Base-by-base conservation (phyloP, 2,329 filamentous ascomycete species). In the Coniochaeta hoffmannii region DNA sequence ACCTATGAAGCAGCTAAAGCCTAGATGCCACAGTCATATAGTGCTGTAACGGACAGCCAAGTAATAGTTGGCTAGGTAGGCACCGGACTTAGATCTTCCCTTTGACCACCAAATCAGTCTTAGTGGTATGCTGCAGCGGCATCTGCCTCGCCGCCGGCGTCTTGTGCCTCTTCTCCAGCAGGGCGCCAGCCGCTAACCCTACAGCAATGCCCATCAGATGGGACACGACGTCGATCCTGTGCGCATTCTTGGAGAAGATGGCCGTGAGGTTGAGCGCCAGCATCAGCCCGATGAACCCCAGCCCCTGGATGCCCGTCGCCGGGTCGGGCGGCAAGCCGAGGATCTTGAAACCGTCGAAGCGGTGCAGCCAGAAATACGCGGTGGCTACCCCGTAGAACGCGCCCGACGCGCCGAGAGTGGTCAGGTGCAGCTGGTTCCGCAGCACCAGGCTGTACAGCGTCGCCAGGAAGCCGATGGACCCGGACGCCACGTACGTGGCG, bases 321-420 rank as follows among this genome's bases (percentile, higher is more conserved):
- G 74, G 74, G 31, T 80, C 76, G n/a, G 79, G 75, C 12, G 82
- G 82, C 58, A 83, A 71, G 9, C 78, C 80, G 28, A 85, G 69
- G 54, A 86, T 66, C 65, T 75, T 78, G 69, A 86, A 81, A 35
- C 77, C 75, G 41, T 85, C 80, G 56, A 73, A 73, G 54, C 75
- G 71, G 64, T 85, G 77, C 59, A 80, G 68, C 76, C 80, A 83
- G 62, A 86, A 81, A 67, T 82, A 87, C 1, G 84, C 83, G 1
- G 77, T 78, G 8, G 80, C 66, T 22, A 89, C 64, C 22, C 86
- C 87, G 59, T 82, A 78, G 5, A 86, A 73, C 34, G 81, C 82
- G 11, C 83, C 86, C 7, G 85, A 88, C 1, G 85, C 84, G n/a
- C 88, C 88, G 10, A 88, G 73, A 1, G 81, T 80, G 35, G 83